Evolutionary conservation across 345 rosid species (phyloP), one percentile per base, ranked within the genome.

Genomic region (Physaria fendleri): DNA sequence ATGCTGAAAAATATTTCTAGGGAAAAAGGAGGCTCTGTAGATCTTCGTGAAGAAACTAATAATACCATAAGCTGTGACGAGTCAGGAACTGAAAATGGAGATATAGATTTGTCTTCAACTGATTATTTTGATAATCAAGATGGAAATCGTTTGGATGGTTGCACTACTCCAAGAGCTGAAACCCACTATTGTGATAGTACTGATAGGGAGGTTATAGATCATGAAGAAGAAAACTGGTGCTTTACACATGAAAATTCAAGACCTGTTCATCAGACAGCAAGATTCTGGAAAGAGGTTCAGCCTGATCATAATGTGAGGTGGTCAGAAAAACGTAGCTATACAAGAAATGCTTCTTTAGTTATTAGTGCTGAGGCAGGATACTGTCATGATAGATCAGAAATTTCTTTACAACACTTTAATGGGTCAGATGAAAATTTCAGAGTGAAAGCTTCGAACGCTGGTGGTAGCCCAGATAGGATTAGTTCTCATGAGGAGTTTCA

Each of bases 401-500:
- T 61, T 63, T 66, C 81, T 65, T 63, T 76, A 50, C 81, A 84
- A 77, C 64, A 68, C 35, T 42, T 64, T 65, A 74, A 68, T 62
- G 85, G 80, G 55, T 72, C 66, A 8, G 77, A 58, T 57, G 73
- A 83, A 69, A 81, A 72, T 33, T 16, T 46, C 53, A 82, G 82
- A 77, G 62, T 74, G 6, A 84, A 64, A 46, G 56, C 72, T 42
- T 67, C 64, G 4, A 91, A 82, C 76, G 58, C 81, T 56, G 66
- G 62, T 48, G 55, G 74, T 63, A 51, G 42, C 34, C 76, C 83
- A 65, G 82, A 63, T 66, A 59, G 81, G 65, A 57, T 58, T 45
- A 87, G 75, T 75, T 64, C 74, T 29, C 72, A 47, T 38, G 90
- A 82, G 59, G 80, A 74, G 80, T 68, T 74, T 18, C 83, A 75